Evolutionary conservation across 2,329 filamentous ascomycete genomes (phyloP).

Genomic region (Chrysosporium queenslandicum): DNA sequence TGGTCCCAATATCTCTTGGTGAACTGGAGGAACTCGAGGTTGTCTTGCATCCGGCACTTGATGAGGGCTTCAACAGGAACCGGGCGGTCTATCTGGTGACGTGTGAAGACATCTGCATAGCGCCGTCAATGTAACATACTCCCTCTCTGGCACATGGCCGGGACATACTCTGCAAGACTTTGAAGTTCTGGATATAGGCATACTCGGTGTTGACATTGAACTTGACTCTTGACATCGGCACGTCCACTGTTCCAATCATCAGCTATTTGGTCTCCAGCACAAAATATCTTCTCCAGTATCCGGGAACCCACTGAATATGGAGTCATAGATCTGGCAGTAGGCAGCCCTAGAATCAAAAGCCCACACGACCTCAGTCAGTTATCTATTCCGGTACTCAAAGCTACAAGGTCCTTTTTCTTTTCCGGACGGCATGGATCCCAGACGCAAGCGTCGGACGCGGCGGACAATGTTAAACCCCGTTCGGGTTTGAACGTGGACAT

Average conservation of each 20-base stretch:
- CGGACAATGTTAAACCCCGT: too few species aligned
- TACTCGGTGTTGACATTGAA: conserved; percentile 98
- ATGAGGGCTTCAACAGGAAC: conserved; percentile 80
- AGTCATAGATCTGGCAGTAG: conserved; percentile 95
- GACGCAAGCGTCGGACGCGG: too few species aligned
- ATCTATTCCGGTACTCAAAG: conserved; percentile 1
- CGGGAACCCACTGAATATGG: conserved; percentile 64
- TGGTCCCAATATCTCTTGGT: conserved; percentile 96
- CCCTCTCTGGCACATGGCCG: neutral
- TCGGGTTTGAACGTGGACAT: neutral
- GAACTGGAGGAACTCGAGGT: conserved; percentile 97
- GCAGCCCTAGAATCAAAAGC: conserved; percentile 57
- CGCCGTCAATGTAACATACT: neutral
- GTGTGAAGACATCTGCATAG: conserved; percentile 60
- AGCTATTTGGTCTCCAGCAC: neutral
- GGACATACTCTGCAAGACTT: conserved; percentile 80
- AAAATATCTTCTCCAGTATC: neutral
- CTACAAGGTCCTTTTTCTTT: neutral
- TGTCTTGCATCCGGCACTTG: conserved; percentile 99
- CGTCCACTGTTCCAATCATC: conserved; percentile 50
- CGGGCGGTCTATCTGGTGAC: conserved; percentile 79
- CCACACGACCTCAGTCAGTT: conserved; percentile 9
- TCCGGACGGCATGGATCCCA: too few species aligned
- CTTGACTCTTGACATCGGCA: conserved; percentile 92
- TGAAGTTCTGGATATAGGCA: conserved; percentile 97